These are phyloP conservation scores for Cryptomeria japonica DNA, from an alignment of 75 land plant species.

Conservation along the genomic window DNA sequence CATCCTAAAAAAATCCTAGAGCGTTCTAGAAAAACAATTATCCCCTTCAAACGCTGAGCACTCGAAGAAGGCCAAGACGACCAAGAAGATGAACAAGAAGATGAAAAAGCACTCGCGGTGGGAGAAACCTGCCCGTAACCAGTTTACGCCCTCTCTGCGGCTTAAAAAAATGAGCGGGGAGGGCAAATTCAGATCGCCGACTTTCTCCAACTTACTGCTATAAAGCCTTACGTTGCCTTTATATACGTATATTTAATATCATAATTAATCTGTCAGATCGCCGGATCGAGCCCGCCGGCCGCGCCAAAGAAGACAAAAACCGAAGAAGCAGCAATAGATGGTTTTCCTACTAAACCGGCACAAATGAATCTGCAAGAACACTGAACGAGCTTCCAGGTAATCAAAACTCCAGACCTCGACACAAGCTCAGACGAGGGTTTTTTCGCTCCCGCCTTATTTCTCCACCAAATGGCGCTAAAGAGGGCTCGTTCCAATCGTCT, in stretches of 20 bases:
- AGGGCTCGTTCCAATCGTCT: background rate
- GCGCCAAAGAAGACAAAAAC: background rate
- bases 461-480: background rate
- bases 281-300: slow-evolving; percentile 6
- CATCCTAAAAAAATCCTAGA: slow-evolving; percentile 2
- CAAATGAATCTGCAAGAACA: background rate
- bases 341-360: background rate
- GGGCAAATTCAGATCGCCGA: slow-evolving; percentile 1
- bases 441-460: background rate
- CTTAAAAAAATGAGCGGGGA: background rate
- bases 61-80: background rate
- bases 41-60: background rate
- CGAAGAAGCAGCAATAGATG: background rate
- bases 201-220: background rate
- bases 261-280: slow-evolving; percentile 13
- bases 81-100: background rate
- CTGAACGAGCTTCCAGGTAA: background rate
- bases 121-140: background rate
- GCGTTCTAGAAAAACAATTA: background rate
- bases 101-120: background rate
- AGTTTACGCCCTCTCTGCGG: background rate
- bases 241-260: background rate
- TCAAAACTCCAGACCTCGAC: background rate
- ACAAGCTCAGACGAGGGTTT: background rate
- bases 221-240: background rate